phyloP scores from a whole-genome alignment of 2,329 filamentous ascomycete genomes.

The Aspergillus melleus region DNA sequence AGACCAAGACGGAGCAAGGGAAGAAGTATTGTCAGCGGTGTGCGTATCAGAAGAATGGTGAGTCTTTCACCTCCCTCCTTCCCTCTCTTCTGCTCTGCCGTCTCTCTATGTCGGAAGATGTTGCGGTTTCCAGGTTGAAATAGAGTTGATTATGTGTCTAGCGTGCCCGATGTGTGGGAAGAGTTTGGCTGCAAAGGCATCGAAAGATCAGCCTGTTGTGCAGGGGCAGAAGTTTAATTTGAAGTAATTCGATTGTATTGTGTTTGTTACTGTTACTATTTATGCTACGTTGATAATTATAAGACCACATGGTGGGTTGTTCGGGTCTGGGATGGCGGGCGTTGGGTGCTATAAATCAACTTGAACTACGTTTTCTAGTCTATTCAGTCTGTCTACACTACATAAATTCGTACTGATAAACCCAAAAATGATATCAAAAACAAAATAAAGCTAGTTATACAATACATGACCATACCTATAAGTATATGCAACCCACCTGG shows the following conservation, averaged over 20 bases:
- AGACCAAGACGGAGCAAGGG: conserved; percentile 63
- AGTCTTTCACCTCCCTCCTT: conserved; percentile 20
- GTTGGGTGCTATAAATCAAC: conserved; percentile 3
- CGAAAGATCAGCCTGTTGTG: conserved; percentile 53
- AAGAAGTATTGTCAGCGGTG: conserved; percentile 62
- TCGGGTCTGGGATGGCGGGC: conserved; percentile 9
- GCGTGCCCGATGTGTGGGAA: conserved; percentile 67
- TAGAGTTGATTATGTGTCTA: conserved; percentile 27
- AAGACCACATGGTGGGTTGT: no score
- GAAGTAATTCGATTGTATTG: conserved; percentile 47
- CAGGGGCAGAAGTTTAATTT: conserved; percentile 63
- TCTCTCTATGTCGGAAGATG: not conserved
- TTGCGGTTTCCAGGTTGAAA: not conserved
- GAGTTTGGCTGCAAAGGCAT: conserved; percentile 46
- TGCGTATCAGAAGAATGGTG: conserved; percentile 63
- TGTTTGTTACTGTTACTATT: not conserved
- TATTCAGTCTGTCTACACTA: not conserved
- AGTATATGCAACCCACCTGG: conserved; percentile 33
- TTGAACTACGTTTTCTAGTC: no score
- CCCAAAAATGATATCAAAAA: conserved; percentile 1
- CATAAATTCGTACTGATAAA: not conserved
- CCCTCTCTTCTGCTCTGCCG: not conserved
- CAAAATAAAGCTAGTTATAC: conserved; percentile 38
- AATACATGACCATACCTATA: conserved; percentile 21
- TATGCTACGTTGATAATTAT: not conserved